Percentiles rank a stretch among this genome's conserved stretches.
phyloP scores from a whole-genome alignment of 768 basidiomycete species.

The Lentinula lateritia region DNA sequence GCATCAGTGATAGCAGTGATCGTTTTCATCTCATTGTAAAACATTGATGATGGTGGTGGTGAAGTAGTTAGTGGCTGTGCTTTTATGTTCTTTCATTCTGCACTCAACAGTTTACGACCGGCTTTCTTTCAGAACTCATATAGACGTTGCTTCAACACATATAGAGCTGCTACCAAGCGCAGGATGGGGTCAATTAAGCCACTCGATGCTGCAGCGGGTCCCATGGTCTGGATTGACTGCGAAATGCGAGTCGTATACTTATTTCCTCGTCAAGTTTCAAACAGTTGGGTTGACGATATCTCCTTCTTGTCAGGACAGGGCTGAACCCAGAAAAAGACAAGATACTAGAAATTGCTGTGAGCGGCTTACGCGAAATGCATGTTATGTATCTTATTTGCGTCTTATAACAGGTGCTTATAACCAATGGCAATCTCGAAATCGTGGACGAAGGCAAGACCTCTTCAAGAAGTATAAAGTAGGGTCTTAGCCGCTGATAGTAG shows the following conservation, averaged over 20 bases:
- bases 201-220: slow-evolving; percentile 37
- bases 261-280: neutral
- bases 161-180: neutral
- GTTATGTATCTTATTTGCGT: neutral
- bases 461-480: too few species aligned
- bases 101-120: neutral
- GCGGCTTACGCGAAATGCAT: slow-evolving; percentile 10
- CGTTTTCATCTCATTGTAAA: neutral
- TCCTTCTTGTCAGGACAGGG: slow-evolving; percentile 43
- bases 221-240: slow-evolving; percentile 82
- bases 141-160: neutral
- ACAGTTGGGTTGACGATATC: neutral
- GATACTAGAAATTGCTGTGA: slow-evolving; percentile 76
- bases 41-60: neutral
- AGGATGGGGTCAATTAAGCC: neutral
- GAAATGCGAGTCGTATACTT: slow-evolving; percentile 46
- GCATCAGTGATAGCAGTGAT: neutral
- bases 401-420: slow-evolving; percentile 66
- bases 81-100: neutral
- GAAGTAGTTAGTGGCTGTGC: neutral
- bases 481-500: too few species aligned
- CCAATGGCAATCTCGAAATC: slow-evolving; percentile 73
- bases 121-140: neutral
- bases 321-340: slow-evolving; percentile 61
- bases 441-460: slow-evolving; percentile 49